Evolutionary conservation across 2,329 filamentous ascomycete genomes (phyloP), one percentile per base, ranked within the genome.

Genomic region (Fusarium albosuccineum): DNA sequence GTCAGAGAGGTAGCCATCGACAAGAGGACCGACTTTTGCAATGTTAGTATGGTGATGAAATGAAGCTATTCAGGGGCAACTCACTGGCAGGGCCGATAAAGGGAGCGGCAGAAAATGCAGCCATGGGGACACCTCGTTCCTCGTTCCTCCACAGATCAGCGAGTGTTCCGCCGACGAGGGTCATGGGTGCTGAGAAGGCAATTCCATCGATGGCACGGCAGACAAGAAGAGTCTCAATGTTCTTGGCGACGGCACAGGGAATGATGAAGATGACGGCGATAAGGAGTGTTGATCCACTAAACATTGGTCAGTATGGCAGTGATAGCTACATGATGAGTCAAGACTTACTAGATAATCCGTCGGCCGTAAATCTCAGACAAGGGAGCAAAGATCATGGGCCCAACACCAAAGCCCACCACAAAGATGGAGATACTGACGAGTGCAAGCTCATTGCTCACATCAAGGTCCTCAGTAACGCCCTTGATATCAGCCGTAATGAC

Each of bases 111-210:
- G 87, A 91, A 77, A 96, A 97, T 14, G 91, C 91, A 4, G 92
- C 92, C 92, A 97, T 96, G 16, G 93, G 92, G 2, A 96, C 90
- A 73, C 92, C 93, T 54, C 93, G 86, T 79, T 97, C 92, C 75
- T 96, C 92, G 51, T 90, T 92, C 61, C 81, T 88, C 92, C 92
- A 97, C n/a, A 96, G 78, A 80, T 97, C 93, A 10, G 92, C 91
- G 6, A 97, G 80, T 1, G 92, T 95, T 9, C 93, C 93, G 42
- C 92, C 93, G 9, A 94, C 92, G 1, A 96, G 84, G 0, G 92
- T 95, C 91, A 97, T 95, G 3, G 93, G 92, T 0, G 92, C 92
- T 10, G 91, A 94, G 75, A 95, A 95, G 6, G 91, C 91, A 57
- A 96, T 92, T 45, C 93, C 93, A 65, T 93, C 92, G 61, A 97